Evolutionary conservation across 139 green algal genomes (phyloP), one percentile per base, ranked within the genome.

Genomic region (Chlamydomonas eustigma): DNA sequence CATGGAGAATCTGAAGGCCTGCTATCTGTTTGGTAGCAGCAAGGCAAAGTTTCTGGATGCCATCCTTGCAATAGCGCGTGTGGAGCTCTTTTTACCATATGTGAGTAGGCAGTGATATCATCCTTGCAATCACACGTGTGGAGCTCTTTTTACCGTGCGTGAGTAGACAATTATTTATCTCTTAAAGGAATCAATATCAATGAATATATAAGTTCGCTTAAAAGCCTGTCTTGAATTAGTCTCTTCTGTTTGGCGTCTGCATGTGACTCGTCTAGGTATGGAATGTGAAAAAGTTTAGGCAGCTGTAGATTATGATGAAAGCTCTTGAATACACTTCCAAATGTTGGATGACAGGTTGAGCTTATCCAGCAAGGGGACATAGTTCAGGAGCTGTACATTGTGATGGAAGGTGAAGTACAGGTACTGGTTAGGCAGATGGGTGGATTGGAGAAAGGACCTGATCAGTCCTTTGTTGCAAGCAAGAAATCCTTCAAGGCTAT

Each of bases 1-100:
- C 81, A 66, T 90, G 12, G 37, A 78, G 24, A 74, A 75, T 1
- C 39, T 92, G 4, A 75, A 75, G 33, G n/a, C 36, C 34, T 82
- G 76, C 72, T 90, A 91, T 75, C 82, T 93, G 32, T 92, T 94
- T 64, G 39, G 65, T 2, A 81, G 64, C 28, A 78, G 75, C 52
- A 79, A 81, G 32, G 44, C 44, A 18, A 58, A 18, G 44, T 89
- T 89, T 44, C 71, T 91, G 64, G 90, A 94, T 28, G 83, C 87
- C 1, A 63, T 94, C 51, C 79, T 93, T 51, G 71, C 80, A 1
- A 74, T 63, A 0, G 77, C 82, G 0, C 63, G 82, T 0, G 71
- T 94, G 24, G 85, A 93, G 70, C 74, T 88, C 3, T 92, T 90
- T 85, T 82, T 90, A 38, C 85, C 80, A 4, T 39, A 50, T 0